A percentile compares a stretch with the other conserved stretches of the same genome.
These are phyloP conservation scores for Apiospora saccharicola DNA, from an alignment of 2,329 filamentous ascomycete species.

Conservation along the genomic window DNA sequence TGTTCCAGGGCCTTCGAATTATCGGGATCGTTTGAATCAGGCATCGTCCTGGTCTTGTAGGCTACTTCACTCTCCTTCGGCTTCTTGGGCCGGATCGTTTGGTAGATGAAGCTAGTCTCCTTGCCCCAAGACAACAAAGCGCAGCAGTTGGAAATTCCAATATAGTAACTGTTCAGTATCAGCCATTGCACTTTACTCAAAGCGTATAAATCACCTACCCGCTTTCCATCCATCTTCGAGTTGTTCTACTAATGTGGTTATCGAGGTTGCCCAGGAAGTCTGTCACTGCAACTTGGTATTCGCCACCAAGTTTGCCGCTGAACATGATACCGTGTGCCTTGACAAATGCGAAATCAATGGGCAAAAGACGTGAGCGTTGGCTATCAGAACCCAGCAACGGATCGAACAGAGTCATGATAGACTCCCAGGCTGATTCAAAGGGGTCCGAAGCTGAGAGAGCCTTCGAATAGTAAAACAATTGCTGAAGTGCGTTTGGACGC, in stretches of 20 bases:
- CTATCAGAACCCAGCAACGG: slow-evolving; percentile 53
- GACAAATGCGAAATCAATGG: slow-evolving; percentile 68
- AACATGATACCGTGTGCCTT: slow-evolving; percentile 72
- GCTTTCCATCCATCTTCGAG: slow-evolving; percentile 59
- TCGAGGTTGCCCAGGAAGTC: slow-evolving; percentile 64
- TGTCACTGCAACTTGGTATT: slow-evolving; percentile 51
- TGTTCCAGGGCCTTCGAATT: slow-evolving; percentile 33
- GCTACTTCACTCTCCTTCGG: slow-evolving; percentile 39
- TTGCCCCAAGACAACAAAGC: slow-evolving; percentile 61
- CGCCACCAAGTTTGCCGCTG: slow-evolving; percentile 54
- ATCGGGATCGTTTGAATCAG: slow-evolving; percentile 29
- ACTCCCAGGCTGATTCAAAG: slow-evolving; percentile 73
- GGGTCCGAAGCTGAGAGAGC: slow-evolving; percentile 72
- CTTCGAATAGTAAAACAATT: slow-evolving; percentile 77
- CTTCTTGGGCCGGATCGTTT: slow-evolving; percentile 42
- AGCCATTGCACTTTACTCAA: background rate
- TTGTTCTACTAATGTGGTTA: slow-evolving; percentile 59
- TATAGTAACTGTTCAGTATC: slow-evolving; percentile 54
- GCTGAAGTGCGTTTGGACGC: slow-evolving; percentile 71
- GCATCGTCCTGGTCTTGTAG: slow-evolving; percentile 32
- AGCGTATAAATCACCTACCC: slow-evolving; percentile 40
- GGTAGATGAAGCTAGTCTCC: slow-evolving; percentile 53
- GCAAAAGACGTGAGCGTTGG: slow-evolving; percentile 45
- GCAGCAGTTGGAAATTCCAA: slow-evolving; percentile 64
- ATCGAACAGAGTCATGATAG: slow-evolving; percentile 73